Evolutionary conservation across 176 grass and related monocot genomes (phyloP), one percentile per base, ranked within the genome.

Genomic region (Oryza punctata): DNA sequence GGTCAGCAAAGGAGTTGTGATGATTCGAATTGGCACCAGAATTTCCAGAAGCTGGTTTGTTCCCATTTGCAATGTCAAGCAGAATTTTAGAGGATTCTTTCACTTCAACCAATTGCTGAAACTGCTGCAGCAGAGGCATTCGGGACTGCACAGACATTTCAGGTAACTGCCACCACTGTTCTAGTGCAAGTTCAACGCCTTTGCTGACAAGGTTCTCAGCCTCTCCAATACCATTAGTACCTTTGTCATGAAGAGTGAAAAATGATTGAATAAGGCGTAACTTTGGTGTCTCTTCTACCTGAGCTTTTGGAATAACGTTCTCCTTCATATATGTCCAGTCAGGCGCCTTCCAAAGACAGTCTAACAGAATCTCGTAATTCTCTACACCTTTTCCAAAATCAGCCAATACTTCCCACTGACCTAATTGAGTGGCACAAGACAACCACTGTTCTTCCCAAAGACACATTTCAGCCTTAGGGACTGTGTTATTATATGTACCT

Each of bases 361-460:
- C 96, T 67, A 94, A 85, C 57, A 99, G 90, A 86, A 99, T 92
- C 69, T 99, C 96, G 78, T 96, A 90, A 87, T 99, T 99, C 63
- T 99, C 96, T 10, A 96, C 88, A 78, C 96, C 92, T 86, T 96
- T 99, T 49, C 96, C 96, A 89, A 96, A 99, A 91, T 99, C 96
- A 85, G 89, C 81, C 81, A 99, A 87, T 63, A 96, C 93, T 75
- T 99, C 93, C 96, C 96, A 99, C 68, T 99, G 93, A 19, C 96
- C 94, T 88, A 99, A 90, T 69, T 99, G 96, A 83, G 89, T 74
- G 1, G 96, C 96, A 79, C 96, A 99, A 47, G 84, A 88, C 19
- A 99, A 78, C 96, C 96, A 99, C 69, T 96, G 93, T 78, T 99
- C 96, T 82, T 99, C 96, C 96, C 96, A 99, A 71, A 99, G 93